phyloP scores from a whole-genome alignment of 179 eudicot genomes.

The Camellia oleifera region DNA sequence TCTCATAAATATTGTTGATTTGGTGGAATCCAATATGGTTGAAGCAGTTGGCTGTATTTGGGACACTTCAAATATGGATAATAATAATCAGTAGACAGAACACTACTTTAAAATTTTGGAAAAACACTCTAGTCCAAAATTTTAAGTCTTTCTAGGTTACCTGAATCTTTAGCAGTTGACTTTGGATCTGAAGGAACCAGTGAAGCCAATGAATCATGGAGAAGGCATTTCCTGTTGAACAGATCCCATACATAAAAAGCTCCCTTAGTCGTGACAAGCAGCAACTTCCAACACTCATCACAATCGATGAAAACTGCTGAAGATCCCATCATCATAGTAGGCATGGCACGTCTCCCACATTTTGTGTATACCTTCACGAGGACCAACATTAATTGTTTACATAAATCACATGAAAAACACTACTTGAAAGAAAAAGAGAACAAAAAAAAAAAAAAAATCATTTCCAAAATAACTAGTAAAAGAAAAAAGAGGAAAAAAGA shows the following conservation, averaged over 20 bases:
- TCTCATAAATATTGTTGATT: neutral
- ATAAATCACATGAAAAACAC: slow-evolving; percentile 7
- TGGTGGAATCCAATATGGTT: neutral
- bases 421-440: neutral
- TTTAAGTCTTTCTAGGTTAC: slow-evolving; percentile 24
- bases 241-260: slow-evolving; percentile 85
- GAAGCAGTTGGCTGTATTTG: neutral
- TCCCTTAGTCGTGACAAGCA: slow-evolving; percentile 95
- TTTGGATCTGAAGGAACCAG: slow-evolving; percentile 57
- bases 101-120: neutral
- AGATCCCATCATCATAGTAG: slow-evolving; percentile 94
- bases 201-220: slow-evolving; percentile 80
- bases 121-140: neutral
- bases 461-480: no score
- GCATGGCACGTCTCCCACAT: slow-evolving; percentile 96
- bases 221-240: slow-evolving; percentile 71
- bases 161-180: slow-evolving; percentile 64
- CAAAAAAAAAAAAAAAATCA: no score
- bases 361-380: slow-evolving; percentile 76
- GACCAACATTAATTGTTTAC: neutral
- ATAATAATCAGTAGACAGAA: neutral
- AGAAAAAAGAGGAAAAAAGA: no score
- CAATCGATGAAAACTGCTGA: slow-evolving; percentile 89
- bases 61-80: neutral
- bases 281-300: slow-evolving; percentile 88